These are phyloP conservation scores for Candida suzukii DNA, from an alignment of 805 yeast species.

Conservation along the genomic window DNA sequence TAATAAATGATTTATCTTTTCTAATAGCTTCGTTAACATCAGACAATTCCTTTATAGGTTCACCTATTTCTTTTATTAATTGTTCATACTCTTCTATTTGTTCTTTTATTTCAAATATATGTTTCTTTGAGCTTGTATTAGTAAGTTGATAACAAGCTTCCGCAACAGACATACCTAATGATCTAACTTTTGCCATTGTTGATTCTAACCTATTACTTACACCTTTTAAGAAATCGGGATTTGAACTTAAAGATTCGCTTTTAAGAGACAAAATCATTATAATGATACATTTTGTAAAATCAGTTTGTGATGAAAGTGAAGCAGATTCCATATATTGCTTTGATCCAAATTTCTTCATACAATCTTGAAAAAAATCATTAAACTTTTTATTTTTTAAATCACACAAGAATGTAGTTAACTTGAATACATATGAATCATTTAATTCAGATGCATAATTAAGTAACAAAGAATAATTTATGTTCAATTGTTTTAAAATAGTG, in stretches of 20 bases:
- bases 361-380: not conserved
- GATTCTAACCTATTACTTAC: slow-evolving; percentile 52
- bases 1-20: not conserved
- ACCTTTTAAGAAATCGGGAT: slow-evolving; percentile 36
- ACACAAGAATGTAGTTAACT: not conserved
- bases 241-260: slow-evolving; percentile 16
- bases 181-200: slow-evolving; percentile 35
- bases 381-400: not conserved
- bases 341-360: slow-evolving; percentile 14
- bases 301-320: slow-evolving; percentile 37
- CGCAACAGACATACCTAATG: slow-evolving; percentile 52
- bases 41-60: not conserved
- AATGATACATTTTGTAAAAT: slow-evolving; percentile 40
- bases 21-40: not conserved
- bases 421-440: not conserved
- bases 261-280: slow-evolving; percentile 23
- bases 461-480: slow-evolving; percentile 3
- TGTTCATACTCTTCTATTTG: slow-evolving; percentile 13
- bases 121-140: slow-evolving; percentile 19
- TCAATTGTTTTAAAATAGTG: slow-evolving; percentile 1
- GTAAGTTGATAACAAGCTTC: slow-evolving; percentile 35
- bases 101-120: slow-evolving; percentile 21
- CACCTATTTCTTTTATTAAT: slow-evolving; percentile 8
- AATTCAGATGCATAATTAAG: not conserved
- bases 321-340: slow-evolving; percentile 20